These are phyloP conservation scores for Bocquillonia castaneifolia DNA, from an alignment of 441 rosid species.

Conservation along the genomic window DNA sequence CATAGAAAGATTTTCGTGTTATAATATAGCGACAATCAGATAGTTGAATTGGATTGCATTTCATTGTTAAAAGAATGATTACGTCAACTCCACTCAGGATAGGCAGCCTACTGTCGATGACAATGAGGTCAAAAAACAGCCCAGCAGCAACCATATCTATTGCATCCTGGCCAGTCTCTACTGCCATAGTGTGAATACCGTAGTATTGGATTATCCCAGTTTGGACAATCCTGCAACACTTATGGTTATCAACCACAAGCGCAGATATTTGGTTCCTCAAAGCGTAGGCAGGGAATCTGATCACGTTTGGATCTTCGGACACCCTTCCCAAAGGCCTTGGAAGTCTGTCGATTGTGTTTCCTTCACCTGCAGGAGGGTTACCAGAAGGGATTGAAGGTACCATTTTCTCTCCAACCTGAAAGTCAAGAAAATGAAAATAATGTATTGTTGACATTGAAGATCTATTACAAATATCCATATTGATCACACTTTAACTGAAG, in stretches of 20 bases:
- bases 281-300: not conserved
- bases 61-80: not conserved
- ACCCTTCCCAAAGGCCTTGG: not conserved
- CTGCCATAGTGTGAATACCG: constrained; percentile 38
- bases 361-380: not conserved
- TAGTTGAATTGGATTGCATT: not conserved
- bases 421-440: not conserved
- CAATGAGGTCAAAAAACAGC: constrained; percentile 44
- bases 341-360: not conserved
- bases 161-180: constrained; percentile 51
- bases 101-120: constrained; percentile 69
- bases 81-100: constrained; percentile 66
- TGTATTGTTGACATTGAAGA: too few species aligned
- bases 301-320: not conserved
- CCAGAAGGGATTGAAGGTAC: not conserved
- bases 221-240: constrained; percentile 30
- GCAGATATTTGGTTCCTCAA: constrained; percentile 25
- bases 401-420: constrained; percentile 12
- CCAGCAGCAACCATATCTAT: constrained; percentile 46
- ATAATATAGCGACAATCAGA: not conserved
- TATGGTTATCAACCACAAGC: constrained; percentile 28
- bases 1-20: too few species aligned
- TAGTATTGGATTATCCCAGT: constrained; percentile 37
- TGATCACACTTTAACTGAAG: too few species aligned
- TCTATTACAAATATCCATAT: too few species aligned